Evolutionary conservation across 176 grass and related monocot genomes (phyloP), one percentile per base, ranked within the genome.

Genomic region (Hordeum marinum): DNA sequence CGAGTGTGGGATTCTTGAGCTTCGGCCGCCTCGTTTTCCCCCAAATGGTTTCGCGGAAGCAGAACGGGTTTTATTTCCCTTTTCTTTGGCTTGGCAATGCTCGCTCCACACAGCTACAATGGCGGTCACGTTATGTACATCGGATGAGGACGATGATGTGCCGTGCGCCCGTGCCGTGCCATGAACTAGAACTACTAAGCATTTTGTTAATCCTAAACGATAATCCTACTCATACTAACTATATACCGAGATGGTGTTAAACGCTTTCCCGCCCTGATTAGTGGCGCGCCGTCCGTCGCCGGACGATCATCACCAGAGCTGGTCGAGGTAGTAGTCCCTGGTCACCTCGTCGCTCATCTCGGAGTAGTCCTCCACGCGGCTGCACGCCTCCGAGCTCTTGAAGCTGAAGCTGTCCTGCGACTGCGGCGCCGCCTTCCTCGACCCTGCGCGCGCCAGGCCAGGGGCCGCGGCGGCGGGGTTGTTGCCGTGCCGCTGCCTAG

Each of bases 291-390:
- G 20, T 37, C 36, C 36, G 36, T 6, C 24, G 6, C 8, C 52
- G 7, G 60, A 2, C 37, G 9, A 2, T 5, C 14, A 79, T 96
- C 90, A 99, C 96, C 96, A 99, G 82, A 99, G 86, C 61, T 80
- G 86, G 64, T 99, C 91, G 60, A 99, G 86, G 90, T 99, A 99
- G 79, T 99, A 92, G 36, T 99, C 96, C n/a, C 91, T 80, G 40
- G 91, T 89, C 52, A 80, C 82, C 66, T 92, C 86, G 72, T 91
- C 90, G 24, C 81, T 77, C 6, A 80, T 17, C 81, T 85, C 87
- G 2, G 84, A 85, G 9, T 17, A 82, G 4, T 21, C 84, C 60
- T 82, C 89, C 10, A 54, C 31, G 59, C 83, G 86, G 34, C 84
- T 85, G 0, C 61, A 68, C 0, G 81, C 65, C 11, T 88, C 88